Evolutionary conservation across 78 protist genomes (phyloP).

Genomic region (Tieghemostelium lacteum): DNA sequence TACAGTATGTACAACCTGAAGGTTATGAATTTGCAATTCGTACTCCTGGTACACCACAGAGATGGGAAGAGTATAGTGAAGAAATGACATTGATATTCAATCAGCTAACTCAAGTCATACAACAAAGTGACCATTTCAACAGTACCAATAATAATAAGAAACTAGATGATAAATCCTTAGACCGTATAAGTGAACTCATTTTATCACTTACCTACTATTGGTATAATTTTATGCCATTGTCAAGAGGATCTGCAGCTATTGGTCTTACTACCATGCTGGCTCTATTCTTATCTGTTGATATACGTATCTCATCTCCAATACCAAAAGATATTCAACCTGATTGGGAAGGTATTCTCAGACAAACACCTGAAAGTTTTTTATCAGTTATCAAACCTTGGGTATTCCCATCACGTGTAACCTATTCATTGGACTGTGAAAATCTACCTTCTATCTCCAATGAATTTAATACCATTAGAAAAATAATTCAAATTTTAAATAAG

Average conservation of each 20-base stretch:
- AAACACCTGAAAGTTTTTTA: conserved; percentile 28
- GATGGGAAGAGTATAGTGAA: conserved; percentile 78
- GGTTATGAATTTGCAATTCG: conserved; percentile 85
- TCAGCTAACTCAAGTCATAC: not conserved
- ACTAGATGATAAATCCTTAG: not conserved
- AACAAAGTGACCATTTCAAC: not conserved
- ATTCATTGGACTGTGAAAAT: not conserved
- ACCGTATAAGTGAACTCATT: conserved; percentile 44
- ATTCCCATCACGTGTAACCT: conserved; percentile 11
- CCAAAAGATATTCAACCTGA: conserved; percentile 69
- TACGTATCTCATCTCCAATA: conserved; percentile 8
- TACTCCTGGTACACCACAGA: conserved; percentile 86
- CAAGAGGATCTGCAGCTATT: conserved; percentile 85
- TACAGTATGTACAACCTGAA: conserved; percentile 67
- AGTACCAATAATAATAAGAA: not conserved
- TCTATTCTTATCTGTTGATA: conserved; percentile 74
- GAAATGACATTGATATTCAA: conserved; percentile 54
- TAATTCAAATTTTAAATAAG: conserved; percentile 47
- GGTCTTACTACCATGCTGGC: conserved; percentile 74
- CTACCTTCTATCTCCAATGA: not conserved
- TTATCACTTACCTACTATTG: conserved; percentile 80
- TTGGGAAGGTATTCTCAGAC: conserved; percentile 85
- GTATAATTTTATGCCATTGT: conserved; percentile 91
- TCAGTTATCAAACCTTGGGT: conserved; percentile 43
- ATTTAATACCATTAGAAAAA: conserved; percentile 35